These are phyloP conservation scores for Alternaria sp. DNA, from an alignment of 2,329 filamentous ascomycete genomes.

Conservation along the genomic window DNA sequence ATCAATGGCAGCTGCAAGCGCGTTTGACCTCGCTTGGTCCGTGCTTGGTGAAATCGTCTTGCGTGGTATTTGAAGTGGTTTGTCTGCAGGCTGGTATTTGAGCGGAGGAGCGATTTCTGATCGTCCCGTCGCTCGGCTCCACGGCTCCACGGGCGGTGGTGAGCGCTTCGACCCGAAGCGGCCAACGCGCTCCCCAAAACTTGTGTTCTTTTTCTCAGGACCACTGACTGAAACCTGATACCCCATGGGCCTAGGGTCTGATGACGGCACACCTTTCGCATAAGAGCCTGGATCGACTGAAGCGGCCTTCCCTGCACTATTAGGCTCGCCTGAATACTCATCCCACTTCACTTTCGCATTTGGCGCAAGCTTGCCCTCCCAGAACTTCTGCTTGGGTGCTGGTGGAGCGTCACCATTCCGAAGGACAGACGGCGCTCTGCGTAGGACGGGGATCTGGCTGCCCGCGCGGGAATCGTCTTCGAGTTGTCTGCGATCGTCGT, in stretches of 20 bases:
- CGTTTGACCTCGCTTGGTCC: slow-evolving; percentile 28
- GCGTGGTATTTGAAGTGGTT: slow-evolving; percentile 61
- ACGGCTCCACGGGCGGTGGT: slow-evolving; percentile 56
- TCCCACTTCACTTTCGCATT: slow-evolving; percentile 62
- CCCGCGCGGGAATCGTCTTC: slow-evolving; percentile 8
- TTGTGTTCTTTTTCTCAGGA: slow-evolving; percentile 37
- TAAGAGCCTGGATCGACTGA: slow-evolving; percentile 61
- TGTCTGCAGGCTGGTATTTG: slow-evolving; percentile 63
- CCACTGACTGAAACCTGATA: slow-evolving; percentile 44
- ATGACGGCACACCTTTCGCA: slow-evolving; percentile 24
- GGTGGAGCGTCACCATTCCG: slow-evolving; percentile 22
- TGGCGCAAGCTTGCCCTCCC: slow-evolving; percentile 44
- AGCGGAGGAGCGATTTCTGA: slow-evolving; percentile 68
- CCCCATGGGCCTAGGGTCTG: slow-evolving; percentile 31
- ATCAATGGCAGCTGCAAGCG: slow-evolving; percentile 31
- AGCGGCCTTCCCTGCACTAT: slow-evolving; percentile 58
- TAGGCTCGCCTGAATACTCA: slow-evolving; percentile 70
- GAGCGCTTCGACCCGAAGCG: slow-evolving; percentile 31
- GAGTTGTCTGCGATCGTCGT: slow-evolving; percentile 38
- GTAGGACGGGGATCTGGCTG: slow-evolving; percentile 44
- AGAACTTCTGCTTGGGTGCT: slow-evolving; percentile 41
- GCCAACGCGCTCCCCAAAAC: slow-evolving; percentile 36
- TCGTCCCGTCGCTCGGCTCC: slow-evolving; percentile 77
- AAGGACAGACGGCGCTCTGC: slow-evolving; percentile 36
- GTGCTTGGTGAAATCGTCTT: slow-evolving; percentile 31